These are phyloP conservation scores for Gleditsia sinensis DNA, from an alignment of 306 rosid genomes.

Conservation along the genomic window DNA sequence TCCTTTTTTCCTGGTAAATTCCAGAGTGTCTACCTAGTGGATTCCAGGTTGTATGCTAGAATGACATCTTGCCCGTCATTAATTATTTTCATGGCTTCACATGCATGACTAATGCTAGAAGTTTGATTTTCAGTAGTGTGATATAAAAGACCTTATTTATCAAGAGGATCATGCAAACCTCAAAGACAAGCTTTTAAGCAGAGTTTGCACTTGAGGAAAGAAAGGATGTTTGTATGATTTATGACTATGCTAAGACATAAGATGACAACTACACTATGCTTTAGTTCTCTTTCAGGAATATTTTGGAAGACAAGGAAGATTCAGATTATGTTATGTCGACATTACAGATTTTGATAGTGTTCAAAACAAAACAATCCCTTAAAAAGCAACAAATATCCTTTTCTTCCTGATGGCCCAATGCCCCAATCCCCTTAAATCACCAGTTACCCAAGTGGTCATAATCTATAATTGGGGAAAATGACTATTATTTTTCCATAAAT, in stretches of 20 bases:
- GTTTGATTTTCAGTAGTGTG: slow-evolving; percentile 9
- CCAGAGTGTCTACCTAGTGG: too few relatives aligned
- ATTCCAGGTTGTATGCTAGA: too few relatives aligned
- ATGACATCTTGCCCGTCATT: too few relatives aligned
- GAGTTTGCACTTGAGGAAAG: neutral
- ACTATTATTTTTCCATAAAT: neutral
- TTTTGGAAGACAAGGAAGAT: neutral
- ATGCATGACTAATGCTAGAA: neutral
- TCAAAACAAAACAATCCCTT: neutral
- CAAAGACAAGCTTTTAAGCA: neutral
- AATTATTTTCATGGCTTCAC: too few relatives aligned
- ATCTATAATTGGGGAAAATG: neutral
- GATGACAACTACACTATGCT: neutral
- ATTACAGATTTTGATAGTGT: neutral
- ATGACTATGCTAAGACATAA: neutral
- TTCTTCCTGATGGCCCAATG: neutral
- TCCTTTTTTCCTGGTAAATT: too few relatives aligned
- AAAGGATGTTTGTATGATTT: neutral
- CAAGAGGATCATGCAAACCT: neutral
- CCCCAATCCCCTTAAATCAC: neutral
- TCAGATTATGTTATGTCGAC: neutral
- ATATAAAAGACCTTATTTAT: neutral
- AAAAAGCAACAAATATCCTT: neutral
- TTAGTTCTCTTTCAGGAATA: neutral
- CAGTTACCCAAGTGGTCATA: neutral